phyloP scores from a whole-genome alignment of 208 protist genomes.

The Crithidia brevicula region DNA sequence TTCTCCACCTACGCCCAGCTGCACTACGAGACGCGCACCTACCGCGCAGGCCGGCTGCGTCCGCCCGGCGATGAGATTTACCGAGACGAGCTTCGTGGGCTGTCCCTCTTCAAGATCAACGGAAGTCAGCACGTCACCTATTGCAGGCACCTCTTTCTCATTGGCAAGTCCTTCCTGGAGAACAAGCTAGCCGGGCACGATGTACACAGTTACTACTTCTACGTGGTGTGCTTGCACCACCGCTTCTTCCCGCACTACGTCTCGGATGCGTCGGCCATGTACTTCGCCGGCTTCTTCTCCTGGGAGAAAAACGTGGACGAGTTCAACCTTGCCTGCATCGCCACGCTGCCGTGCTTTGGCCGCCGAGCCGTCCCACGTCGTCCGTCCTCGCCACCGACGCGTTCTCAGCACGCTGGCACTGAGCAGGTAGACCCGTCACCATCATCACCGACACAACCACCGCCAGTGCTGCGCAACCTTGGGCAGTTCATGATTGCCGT shows the following conservation, averaged over 20 bases:
- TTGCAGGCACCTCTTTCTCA: constrained; percentile 81
- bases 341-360: constrained; percentile 97
- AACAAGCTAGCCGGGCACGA: constrained; percentile 91
- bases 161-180: constrained; percentile 92
- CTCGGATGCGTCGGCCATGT: constrained; percentile 61
- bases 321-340: constrained; percentile 99
- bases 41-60: constrained; percentile 56
- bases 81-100: constrained; percentile 65
- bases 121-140: constrained; percentile 81
- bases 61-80: constrained; percentile 86
- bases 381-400: not conserved
- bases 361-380: constrained; percentile 16
- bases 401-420: not conserved
- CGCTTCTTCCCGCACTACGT: constrained; percentile 78
- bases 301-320: constrained; percentile 96
- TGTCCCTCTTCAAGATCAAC: constrained; percentile 87
- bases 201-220: constrained; percentile 90
- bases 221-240: constrained; percentile 83
- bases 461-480: constrained; percentile 57
- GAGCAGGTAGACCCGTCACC: not conserved
- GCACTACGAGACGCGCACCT: constrained; percentile 68
- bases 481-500: constrained; percentile 98
- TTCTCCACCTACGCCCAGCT: constrained; percentile 74
- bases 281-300: constrained; percentile 98
- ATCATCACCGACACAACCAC: constrained; percentile 1